Evolutionary conservation across 805 yeast species (phyloP), one percentile per base, ranked within the genome.

Genomic region (Yamadazyma paraphyllophila): DNA sequence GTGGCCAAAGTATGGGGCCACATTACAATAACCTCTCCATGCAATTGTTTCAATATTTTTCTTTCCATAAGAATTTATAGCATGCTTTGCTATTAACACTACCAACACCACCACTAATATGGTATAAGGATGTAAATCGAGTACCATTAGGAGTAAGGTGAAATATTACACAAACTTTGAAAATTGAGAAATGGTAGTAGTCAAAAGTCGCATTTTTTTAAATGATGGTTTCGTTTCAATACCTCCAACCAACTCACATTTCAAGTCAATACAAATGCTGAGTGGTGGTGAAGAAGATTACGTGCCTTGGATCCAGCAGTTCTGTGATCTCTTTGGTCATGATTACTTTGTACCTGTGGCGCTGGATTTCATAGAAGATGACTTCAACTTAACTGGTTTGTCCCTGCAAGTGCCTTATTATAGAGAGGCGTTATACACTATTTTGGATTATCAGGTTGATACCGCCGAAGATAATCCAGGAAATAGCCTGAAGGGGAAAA

Each of bases 281-380:
- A 63, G 68, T 34, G 75, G 67, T 49, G 67, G 65, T 36, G 76
- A 74, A 52, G 83, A 76, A 47, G 85, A 78, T 48, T 73, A 75
- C 58, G 85, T 82, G 47, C 82, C 89, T 37, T 90, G 96, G 96
- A 84, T 89, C 55, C 80, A 85, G 49, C 83, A 83, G 54, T 88
- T 83, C 64, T 86, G 95, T 60, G 77, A 85, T 39, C 71, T 81
- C 55, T 85, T 83, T 58, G 92, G 92, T 17, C 92, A 88, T 62
- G 95, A 94, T 60, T 92, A 83, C 63, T 90, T 90, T 64, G 96
- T 91, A 36, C 95, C 91, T 55, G 96, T 94, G 5, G 77, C 90
- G 1, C 89, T 87, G 39, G 97, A 89, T 41, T 94, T 90, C 65
- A 88, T 94, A 49, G 97, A 91, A 57, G 99, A 94, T 65, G 98